phyloP scores from a whole-genome alignment of 768 basidiomycete species.

The Auriscalpium microsporum region DNA sequence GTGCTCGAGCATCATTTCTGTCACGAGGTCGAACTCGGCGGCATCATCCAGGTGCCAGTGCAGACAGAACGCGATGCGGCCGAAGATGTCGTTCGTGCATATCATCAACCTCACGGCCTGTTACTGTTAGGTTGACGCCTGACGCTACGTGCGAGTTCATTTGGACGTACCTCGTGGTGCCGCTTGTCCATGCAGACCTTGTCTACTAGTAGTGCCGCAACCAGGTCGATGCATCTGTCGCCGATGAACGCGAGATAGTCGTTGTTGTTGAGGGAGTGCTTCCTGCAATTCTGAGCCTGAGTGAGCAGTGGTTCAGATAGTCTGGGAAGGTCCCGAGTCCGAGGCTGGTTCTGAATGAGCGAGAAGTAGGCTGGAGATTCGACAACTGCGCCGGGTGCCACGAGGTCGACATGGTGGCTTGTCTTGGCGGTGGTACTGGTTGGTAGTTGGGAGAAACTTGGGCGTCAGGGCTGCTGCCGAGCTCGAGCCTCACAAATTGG shows the following conservation, averaged over 20 bases:
- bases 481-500: too few relatives aligned
- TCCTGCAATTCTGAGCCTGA: slow-evolving; percentile 20
- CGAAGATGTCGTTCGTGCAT: slow-evolving; percentile 26
- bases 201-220: slow-evolving; percentile 22
- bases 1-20: slow-evolving; percentile 5
- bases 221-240: slow-evolving; percentile 25
- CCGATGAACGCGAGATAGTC: slow-evolving; percentile 28
- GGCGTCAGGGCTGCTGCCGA: too few relatives aligned
- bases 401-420: too few relatives aligned
- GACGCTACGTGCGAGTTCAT: too few relatives aligned
- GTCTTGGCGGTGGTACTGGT: too few relatives aligned
- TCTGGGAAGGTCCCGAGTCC: background rate
- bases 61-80: slow-evolving; percentile 23
- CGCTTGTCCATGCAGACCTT: slow-evolving; percentile 18
- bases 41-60: slow-evolving; percentile 19
- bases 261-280: slow-evolving; percentile 21
- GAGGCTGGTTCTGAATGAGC: background rate
- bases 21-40: slow-evolving; percentile 19
- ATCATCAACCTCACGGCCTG: slow-evolving; percentile 19
- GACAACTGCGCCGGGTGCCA: too few relatives aligned
- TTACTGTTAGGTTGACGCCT: background rate
- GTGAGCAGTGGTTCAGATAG: slow-evolving; percentile 12
- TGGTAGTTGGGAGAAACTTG: too few relatives aligned
- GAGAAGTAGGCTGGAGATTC: too few relatives aligned
- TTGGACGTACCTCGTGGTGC: slow-evolving; percentile 20